phyloP scores from a whole-genome alignment of 2,329 filamentous ascomycete species.

The Phyllachora maydis region DNA sequence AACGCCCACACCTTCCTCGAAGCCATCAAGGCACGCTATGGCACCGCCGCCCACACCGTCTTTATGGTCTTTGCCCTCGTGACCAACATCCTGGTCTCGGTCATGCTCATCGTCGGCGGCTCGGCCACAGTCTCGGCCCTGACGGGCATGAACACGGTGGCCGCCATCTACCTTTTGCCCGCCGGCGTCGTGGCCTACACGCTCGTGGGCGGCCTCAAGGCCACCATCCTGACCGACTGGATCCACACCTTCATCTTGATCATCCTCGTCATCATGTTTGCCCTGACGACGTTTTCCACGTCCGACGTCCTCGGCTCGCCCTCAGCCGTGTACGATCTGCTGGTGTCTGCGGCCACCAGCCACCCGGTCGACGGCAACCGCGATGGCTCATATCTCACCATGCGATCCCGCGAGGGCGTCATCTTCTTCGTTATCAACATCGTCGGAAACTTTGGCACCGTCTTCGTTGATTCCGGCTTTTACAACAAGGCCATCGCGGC shows the following conservation, averaged over 20 bases:
- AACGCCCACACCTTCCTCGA: constrained; percentile 78
- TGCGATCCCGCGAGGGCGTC: constrained; percentile 60
- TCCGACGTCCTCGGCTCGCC: constrained; percentile 56
- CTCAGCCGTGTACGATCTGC: constrained; percentile 53
- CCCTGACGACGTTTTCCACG: constrained; percentile 63
- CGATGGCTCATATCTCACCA: constrained; percentile 68
- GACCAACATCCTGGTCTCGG: constrained; percentile 73
- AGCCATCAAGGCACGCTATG: constrained; percentile 65
- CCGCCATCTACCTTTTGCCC: constrained; percentile 62
- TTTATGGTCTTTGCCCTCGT: constrained; percentile 68
- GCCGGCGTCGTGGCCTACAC: constrained; percentile 70
- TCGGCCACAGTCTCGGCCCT: constrained; percentile 51
- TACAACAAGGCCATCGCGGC: constrained; percentile 91
- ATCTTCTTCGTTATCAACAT: constrained; percentile 85
- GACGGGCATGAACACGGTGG: constrained; percentile 56
- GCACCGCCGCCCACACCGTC: constrained; percentile 46
- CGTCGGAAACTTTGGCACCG: constrained; percentile 53
- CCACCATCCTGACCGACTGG: constrained; percentile 71
- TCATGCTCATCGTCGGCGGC: constrained; percentile 76
- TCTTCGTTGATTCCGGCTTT: constrained; percentile 76
- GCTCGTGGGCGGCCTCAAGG: constrained; percentile 60
- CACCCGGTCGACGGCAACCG: constrained; percentile 69
- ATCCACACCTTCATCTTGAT: constrained; percentile 72
- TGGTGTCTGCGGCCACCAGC: constrained; percentile 42
- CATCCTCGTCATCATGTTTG: constrained; percentile 70